Evolutionary conservation across 305 asterid genomes (phyloP).

Genomic region (Solanum hybrid): DNA sequence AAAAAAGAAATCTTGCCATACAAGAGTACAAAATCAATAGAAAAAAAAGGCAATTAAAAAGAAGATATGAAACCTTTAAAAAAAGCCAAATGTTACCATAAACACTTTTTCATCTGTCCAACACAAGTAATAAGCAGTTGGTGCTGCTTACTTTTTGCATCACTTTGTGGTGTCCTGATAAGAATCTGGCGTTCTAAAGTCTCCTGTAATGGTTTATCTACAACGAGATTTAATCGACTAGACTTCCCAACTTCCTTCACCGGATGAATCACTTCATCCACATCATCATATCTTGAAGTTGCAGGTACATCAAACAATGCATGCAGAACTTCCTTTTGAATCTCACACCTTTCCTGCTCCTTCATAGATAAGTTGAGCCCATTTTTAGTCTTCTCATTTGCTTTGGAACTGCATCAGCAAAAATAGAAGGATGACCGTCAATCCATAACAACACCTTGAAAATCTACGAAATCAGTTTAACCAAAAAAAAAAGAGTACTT

Average conservation of each 20-base stretch:
- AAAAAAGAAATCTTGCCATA: background rate
- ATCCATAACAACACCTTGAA: background rate
- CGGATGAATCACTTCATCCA: conserved; percentile 5
- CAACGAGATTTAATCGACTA: conserved; percentile 22
- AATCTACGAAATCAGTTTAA: background rate
- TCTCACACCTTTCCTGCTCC: conserved; percentile 22
- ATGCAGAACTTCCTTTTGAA: conserved; percentile 39
- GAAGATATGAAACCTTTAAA: background rate
- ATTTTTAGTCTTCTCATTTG: conserved; percentile 16
- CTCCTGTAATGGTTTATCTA: conserved; percentile 35
- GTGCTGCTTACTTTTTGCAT: conserved; percentile 33
- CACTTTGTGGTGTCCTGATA: conserved; percentile 32
- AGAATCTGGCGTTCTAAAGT: conserved; percentile 35
- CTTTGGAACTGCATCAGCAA: conserved; percentile 25
- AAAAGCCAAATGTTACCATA: background rate
- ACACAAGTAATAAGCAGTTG: background rate
- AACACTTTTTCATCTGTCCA: background rate
- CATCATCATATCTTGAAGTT: conserved; percentile 31
- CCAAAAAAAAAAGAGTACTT: background rate
- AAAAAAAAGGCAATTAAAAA: background rate
- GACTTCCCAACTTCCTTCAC: conserved; percentile 17
- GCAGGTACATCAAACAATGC: conserved; percentile 37
- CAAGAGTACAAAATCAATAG: background rate
- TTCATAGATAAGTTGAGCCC: conserved; percentile 12
- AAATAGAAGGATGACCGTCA: conserved; percentile 1